Conservation (phyloP, 306 rosid species). For the Vicia faba region DNA sequence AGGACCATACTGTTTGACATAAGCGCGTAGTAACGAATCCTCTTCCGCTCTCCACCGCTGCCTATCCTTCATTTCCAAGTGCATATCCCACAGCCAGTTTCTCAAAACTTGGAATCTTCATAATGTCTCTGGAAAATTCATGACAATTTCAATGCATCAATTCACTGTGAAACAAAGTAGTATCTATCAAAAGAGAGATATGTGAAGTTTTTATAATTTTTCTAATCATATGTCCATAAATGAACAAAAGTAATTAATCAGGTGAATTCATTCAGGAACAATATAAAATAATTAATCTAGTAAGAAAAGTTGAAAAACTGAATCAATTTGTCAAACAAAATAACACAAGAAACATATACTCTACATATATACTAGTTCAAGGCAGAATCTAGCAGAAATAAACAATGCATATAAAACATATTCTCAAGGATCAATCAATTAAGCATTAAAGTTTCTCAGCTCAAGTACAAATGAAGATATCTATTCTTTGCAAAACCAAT, state of each 20-base stretch:
- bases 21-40: constrained; percentile 75
- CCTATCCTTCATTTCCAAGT: constrained; percentile 82
- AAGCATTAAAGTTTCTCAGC: constrained; percentile 9
- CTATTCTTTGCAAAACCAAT: neutral
- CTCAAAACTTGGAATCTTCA: constrained; percentile 62
- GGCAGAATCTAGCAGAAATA: constrained; percentile 7
- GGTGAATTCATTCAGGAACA: neutral
- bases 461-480: neutral
- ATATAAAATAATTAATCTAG: neutral
- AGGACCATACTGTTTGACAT: constrained; percentile 86
- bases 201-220: no score
- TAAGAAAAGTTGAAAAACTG: neutral
- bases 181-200: neutral
- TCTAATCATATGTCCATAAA: no score
- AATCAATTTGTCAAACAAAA: neutral
- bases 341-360: neutral
- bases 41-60: constrained; percentile 85
- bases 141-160: constrained; percentile 32
- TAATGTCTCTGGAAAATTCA: constrained; percentile 57
- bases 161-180: constrained; percentile 7
- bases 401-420: constrained; percentile 22
- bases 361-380: no score
- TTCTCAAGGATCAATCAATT: constrained; percentile 19
- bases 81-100: constrained; percentile 56
- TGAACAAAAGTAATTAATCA: no score